phyloP scores from a whole-genome alignment of 2,329 filamentous ascomycete species.

The Colletotrichum cereale region DNA sequence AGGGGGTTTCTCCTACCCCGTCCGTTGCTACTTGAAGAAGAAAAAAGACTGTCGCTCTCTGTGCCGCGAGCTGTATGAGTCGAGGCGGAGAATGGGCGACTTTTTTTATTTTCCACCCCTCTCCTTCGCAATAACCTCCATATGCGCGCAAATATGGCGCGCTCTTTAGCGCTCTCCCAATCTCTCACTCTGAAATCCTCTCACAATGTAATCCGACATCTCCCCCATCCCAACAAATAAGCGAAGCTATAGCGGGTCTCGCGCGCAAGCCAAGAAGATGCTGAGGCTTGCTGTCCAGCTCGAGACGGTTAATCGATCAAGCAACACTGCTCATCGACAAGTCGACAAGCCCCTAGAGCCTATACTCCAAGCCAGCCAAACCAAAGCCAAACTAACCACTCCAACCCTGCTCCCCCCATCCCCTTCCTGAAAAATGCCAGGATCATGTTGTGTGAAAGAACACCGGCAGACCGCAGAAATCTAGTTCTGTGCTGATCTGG shows the following conservation, averaged over 20 bases:
- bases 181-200: constrained; percentile 5
- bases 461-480: constrained; percentile 39
- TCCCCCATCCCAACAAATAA: constrained; percentile 20
- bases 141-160: constrained; percentile 12
- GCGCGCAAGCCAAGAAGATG: constrained; percentile 34
- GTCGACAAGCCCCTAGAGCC: constrained; percentile 17
- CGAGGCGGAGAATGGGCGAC: constrained; percentile 8
- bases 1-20: neutral
- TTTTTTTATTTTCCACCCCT: constrained; percentile 13
- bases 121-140: constrained; percentile 7
- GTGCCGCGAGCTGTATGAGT: neutral
- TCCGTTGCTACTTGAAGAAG: constrained; percentile 21
- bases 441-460: constrained; percentile 18
- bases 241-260: constrained; percentile 35
- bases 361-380: constrained; percentile 36
- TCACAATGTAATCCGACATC: constrained; percentile 37
- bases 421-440: constrained; percentile 5
- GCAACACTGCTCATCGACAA: constrained; percentile 24
- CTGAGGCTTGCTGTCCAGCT: constrained; percentile 7
- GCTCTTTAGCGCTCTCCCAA: neutral
- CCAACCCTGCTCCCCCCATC: constrained; percentile 31
- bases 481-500: constrained; percentile 10
- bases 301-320: constrained; percentile 20
- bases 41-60: neutral
- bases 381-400: constrained; percentile 25